Percentiles rank a stretch among this genome's conserved stretches.
phyloP scores from a whole-genome alignment of 169 alveolate genomes.

The Cystoisospora suis region DNA sequence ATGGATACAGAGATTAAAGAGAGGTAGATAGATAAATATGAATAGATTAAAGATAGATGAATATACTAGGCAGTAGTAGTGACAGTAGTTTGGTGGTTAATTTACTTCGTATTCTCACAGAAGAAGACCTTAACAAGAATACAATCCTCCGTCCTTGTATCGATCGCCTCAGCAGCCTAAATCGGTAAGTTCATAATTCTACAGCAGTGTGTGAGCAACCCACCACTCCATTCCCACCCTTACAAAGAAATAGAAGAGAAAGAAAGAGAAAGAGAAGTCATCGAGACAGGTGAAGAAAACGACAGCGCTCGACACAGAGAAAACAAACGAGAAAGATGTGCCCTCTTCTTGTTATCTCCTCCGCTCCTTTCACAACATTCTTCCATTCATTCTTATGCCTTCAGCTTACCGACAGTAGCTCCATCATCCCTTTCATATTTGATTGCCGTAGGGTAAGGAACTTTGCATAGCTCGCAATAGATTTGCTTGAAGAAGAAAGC shows the following conservation, averaged over 20 bases:
- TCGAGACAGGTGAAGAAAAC: background rate
- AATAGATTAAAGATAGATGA: background rate
- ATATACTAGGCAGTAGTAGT: background rate
- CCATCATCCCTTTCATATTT: conserved; percentile 64
- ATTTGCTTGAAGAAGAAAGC: conserved; percentile 87
- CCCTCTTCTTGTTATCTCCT: background rate
- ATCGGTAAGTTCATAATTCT: too few species aligned
- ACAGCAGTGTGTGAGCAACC: too few species aligned
- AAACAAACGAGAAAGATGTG: background rate
- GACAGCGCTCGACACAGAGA: background rate
- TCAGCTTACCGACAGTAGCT: background rate
- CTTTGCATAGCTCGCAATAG: conserved; percentile 94
- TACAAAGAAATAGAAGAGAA: too few species aligned
- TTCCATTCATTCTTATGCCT: too few species aligned
- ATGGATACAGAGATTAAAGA: background rate
- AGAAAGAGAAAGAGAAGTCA: background rate
- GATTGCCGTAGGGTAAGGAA: conserved; percentile 85
- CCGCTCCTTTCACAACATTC: background rate
- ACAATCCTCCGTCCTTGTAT: too few species aligned
- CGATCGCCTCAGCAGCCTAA: too few species aligned
- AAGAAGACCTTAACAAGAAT: too few species aligned
- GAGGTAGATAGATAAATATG: background rate
- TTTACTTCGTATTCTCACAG: too few species aligned
- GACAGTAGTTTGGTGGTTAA: too few species aligned
- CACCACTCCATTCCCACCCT: too few species aligned